Conservation (phyloP, 73 alveolate species). For the Paramecium octaurelia region DNA sequence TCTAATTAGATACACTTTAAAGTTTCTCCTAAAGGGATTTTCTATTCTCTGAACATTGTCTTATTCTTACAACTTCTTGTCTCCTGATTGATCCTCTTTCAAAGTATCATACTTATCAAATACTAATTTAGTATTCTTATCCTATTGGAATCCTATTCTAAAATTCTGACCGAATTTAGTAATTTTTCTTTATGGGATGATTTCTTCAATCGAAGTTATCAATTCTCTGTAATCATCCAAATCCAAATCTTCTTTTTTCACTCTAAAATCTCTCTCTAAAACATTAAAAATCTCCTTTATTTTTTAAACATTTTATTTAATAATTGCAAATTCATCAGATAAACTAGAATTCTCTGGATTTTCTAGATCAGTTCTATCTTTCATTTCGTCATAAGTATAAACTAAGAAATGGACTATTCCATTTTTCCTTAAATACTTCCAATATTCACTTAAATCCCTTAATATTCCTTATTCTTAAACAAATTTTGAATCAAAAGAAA, state of each 20-base stretch:
- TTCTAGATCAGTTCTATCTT: constrained; percentile 33
- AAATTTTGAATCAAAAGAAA: neutral
- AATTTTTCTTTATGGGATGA: constrained; percentile 35
- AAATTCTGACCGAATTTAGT: constrained; percentile 28
- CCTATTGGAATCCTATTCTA: neutral
- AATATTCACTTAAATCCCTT: constrained; percentile 50
- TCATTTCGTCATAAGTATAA: constrained; percentile 55
- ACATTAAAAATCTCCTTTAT: constrained; percentile 29
- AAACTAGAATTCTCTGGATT: constrained; percentile 22
- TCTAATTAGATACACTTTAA: constrained; percentile 16
- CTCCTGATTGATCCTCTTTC: constrained; percentile 12
- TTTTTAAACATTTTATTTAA: constrained; percentile 30
- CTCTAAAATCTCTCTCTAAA: constrained; percentile 41
- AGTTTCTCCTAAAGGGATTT: neutral
- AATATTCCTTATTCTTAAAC: neutral
- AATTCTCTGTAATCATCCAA: constrained; percentile 39
- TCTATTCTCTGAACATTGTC: constrained; percentile 44
- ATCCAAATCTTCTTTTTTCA: constrained; percentile 39
- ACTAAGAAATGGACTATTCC: constrained; percentile 55
- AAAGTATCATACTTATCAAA: neutral
- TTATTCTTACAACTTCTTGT: constrained; percentile 19
- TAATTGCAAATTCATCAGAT: constrained; percentile 45
- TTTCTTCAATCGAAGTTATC: constrained; percentile 27
- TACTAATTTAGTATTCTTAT: neutral
- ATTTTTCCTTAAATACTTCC: constrained; percentile 51